Conservation (phyloP, 1,139 yeast species). For the Suhomyces guaymorum region DNA sequence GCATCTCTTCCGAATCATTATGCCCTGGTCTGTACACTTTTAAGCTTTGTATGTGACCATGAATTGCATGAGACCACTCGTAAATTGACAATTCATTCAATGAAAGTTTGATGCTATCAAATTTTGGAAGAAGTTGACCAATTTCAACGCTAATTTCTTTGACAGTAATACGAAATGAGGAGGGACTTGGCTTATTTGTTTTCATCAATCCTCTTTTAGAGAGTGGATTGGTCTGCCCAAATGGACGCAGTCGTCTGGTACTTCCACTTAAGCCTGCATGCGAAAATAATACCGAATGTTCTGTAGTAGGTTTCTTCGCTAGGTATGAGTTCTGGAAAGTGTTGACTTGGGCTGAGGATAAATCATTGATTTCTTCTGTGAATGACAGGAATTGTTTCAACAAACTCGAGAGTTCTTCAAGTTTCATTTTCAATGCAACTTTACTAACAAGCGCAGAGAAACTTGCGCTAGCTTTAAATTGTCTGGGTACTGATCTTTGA, state of each 20-base stretch:
- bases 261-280: constrained; percentile 10
- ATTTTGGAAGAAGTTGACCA: constrained; percentile 34
- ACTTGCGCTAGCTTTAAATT: constrained; percentile 21
- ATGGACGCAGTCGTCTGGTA: constrained; percentile 19
- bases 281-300: background rate
- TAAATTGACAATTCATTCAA: constrained; percentile 31
- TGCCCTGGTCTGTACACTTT: constrained; percentile 21
- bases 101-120: constrained; percentile 46
- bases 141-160: constrained; percentile 24
- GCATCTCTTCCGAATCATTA: constrained; percentile 22
- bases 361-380: constrained; percentile 2
- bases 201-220: constrained; percentile 10
- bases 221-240: constrained; percentile 11
- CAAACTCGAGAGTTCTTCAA: constrained; percentile 17
- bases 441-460: constrained; percentile 22
- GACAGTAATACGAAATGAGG: constrained; percentile 27
- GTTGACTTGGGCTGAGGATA: constrained; percentile 15
- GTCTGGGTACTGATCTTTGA: constrained; percentile 27
- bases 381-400: constrained; percentile 16
- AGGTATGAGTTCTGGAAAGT: constrained; percentile 19
- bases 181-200: constrained; percentile 13
- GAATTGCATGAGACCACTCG: constrained; percentile 32
- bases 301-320: background rate
- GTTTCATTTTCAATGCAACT: constrained; percentile 18
- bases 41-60: constrained; percentile 31